These are phyloP conservation scores for Rhododendron simsii DNA, from an alignment of 148 eudicot species.

Conservation along the genomic window DNA sequence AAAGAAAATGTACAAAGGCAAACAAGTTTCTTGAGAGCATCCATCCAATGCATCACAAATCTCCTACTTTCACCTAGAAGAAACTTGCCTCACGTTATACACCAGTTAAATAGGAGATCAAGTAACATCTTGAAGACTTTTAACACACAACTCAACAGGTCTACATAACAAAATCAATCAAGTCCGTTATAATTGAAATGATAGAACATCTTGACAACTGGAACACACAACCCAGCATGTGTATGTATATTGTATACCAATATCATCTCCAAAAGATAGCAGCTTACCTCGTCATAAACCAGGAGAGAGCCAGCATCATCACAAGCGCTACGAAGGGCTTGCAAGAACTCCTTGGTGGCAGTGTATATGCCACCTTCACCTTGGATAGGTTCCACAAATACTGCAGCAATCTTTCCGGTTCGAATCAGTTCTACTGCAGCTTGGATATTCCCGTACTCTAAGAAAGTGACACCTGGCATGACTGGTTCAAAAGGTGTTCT, in stretches of 20 bases:
- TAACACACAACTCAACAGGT: background rate
- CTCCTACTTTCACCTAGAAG: background rate
- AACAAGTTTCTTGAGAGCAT: background rate
- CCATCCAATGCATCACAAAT: background rate
- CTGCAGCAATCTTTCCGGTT: slow-evolving; percentile 76
- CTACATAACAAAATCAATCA: background rate
- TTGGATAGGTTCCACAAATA: slow-evolving; percentile 93
- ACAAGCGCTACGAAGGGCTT: slow-evolving; percentile 66
- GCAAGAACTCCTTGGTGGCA: slow-evolving; percentile 81
- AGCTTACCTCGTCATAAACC: slow-evolving; percentile 82
- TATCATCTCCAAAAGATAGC: background rate
- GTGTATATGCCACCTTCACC: slow-evolving; percentile 95
- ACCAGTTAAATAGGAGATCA: background rate
- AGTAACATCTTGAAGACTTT: background rate
- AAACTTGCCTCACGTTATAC: background rate
- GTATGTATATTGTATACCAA: background rate
- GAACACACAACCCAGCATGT: background rate
- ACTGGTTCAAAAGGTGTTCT: slow-evolving; percentile 83
- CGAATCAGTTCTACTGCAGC: slow-evolving; percentile 57
- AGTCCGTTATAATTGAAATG: background rate
- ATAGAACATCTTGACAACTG: background rate
- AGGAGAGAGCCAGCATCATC: slow-evolving; percentile 72
- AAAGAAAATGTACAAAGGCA: background rate
- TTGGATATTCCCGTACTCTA: slow-evolving; percentile 66
- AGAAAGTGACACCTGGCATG: slow-evolving; percentile 87